Base-by-base conservation (phyloP, 208 protist genomes). In the Trypanosoma vivax region DNA sequence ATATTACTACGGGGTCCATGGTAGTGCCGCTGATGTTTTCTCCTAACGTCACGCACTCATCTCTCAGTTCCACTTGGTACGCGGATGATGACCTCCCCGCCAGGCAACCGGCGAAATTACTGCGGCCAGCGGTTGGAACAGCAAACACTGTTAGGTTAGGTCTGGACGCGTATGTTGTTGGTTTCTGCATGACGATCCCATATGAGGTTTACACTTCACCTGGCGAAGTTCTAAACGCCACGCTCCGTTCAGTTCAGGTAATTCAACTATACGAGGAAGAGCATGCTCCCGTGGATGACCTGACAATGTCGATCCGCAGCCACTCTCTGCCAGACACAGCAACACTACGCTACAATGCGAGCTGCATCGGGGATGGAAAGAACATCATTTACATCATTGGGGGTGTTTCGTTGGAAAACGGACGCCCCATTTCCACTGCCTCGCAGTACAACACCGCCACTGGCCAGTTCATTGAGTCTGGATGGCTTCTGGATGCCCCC, bases 181-280 rank as follows among this genome's bases (percentile, higher is more conserved):
- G 64, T 0, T 65, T 65, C 23, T 80, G 73, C 41, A 73, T 69
- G 47, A 70, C 43, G 24, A 50, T 80, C 21, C 73, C 60, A 9
- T 19, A 21, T 9, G 28, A 30, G 24, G 64, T 71, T 2, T n/a
- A 38, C 30, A 13, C 65, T 24, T 9, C 10, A 13, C 4, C 9
- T 24, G 24, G 25, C 21, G 46, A 48, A 11, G 25, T 9, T 7
- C 19, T 51, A 24, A 39, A 38, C 16, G 31, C n/a, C 2, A 61
- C 54, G 35, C 49, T 70, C 14, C 63, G 53, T 0, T 64, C 55
- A 33, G 25, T 70, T 3, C 63, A 70, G 29, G 29, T 37, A 16
- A 49, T 67, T 6, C 38, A 45, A 14, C 33, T 70, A 28, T 50
- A 57, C 30, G 39, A 60, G 40, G 47, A 62, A 23, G 46, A 62